phyloP scores from a whole-genome alignment of 2,329 filamentous ascomycete species.

The Tolypocladium ovalisporum region DNA sequence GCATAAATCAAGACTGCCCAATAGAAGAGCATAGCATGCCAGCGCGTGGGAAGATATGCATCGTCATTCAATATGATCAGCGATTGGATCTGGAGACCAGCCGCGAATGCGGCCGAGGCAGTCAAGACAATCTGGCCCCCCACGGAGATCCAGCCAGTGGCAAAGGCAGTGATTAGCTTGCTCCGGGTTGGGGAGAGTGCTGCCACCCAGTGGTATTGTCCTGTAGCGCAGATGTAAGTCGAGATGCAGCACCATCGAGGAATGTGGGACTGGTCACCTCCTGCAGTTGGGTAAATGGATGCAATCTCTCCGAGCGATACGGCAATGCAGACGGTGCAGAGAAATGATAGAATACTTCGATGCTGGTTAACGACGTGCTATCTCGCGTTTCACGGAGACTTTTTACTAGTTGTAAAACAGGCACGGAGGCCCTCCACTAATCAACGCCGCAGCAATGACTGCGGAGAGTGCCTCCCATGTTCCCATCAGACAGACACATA shows the following conservation, averaged over 20 bases:
- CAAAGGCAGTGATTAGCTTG: slow-evolving; percentile 5
- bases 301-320: slow-evolving; percentile 28
- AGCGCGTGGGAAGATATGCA: slow-evolving; percentile 27
- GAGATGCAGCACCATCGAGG: not conserved
- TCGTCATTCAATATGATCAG: slow-evolving; percentile 30
- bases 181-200: slow-evolving; percentile 14
- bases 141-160: slow-evolving; percentile 32
- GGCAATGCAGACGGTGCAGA: slow-evolving; percentile 26
- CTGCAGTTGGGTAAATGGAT: slow-evolving; percentile 23
- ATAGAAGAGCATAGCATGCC: slow-evolving; percentile 36
- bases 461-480: slow-evolving; percentile 39
- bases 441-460: slow-evolving; percentile 31
- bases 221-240: slow-evolving; percentile 7
- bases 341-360: slow-evolving; percentile 27
- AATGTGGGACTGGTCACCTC: slow-evolving; percentile 9
- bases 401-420: slow-evolving; percentile 31
- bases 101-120: slow-evolving; percentile 35
- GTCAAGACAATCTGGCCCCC: slow-evolving; percentile 33
- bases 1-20: slow-evolving; percentile 30
- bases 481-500: slow-evolving; percentile 37
- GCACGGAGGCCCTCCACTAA: slow-evolving; percentile 33
- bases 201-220: slow-evolving; percentile 35
- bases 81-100: slow-evolving; percentile 30
- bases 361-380: no score
- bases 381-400: no score